Evolutionary conservation across 2,329 filamentous ascomycete species (phyloP).

Genomic region (Colletotrichum chlorophyti): DNA sequence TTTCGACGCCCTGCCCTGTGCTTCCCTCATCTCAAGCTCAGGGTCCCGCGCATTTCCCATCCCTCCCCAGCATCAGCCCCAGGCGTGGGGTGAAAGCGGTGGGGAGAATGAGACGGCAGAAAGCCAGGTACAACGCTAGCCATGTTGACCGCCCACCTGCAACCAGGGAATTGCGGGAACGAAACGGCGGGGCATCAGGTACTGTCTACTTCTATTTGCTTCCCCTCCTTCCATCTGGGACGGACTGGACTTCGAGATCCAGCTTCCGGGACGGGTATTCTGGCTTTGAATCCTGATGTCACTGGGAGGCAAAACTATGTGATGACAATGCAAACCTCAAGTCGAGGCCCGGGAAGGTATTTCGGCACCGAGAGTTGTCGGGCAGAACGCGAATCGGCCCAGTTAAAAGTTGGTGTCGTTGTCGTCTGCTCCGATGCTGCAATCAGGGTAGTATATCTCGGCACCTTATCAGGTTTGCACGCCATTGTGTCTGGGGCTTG

Average conservation of each 20-base stretch:
- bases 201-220: conserved; percentile 8
- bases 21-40: conserved; percentile 15
- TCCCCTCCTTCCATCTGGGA: conserved; percentile 7
- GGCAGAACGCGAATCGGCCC: conserved; percentile 4
- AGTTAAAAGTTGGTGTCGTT: background rate
- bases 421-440: conserved; percentile 8
- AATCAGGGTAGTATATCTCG: conserved; percentile 22
- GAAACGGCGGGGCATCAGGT: conserved; percentile 1
- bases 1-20: conserved; percentile 4
- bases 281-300: no score
- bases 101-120: conserved; percentile 22
- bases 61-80: conserved; percentile 26
- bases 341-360: background rate
- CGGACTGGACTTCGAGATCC: conserved; percentile 2
- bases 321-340: no score
- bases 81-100: conserved; percentile 28
- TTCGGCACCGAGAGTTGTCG: background rate
- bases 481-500: background rate
- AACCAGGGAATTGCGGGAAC: conserved; percentile 23
- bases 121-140: conserved; percentile 6
- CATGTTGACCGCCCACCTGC: conserved; percentile 15
- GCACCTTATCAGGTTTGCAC: conserved; percentile 21
- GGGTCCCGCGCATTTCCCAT: conserved; percentile 24
- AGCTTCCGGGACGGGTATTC: no score
- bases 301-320: background rate